Percentiles rank a stretch among this genome's conserved stretches.
Evolutionary conservation across 2,329 filamentous ascomycete genomes (phyloP).

Genomic region (Pestalotiopsis sp.): DNA sequence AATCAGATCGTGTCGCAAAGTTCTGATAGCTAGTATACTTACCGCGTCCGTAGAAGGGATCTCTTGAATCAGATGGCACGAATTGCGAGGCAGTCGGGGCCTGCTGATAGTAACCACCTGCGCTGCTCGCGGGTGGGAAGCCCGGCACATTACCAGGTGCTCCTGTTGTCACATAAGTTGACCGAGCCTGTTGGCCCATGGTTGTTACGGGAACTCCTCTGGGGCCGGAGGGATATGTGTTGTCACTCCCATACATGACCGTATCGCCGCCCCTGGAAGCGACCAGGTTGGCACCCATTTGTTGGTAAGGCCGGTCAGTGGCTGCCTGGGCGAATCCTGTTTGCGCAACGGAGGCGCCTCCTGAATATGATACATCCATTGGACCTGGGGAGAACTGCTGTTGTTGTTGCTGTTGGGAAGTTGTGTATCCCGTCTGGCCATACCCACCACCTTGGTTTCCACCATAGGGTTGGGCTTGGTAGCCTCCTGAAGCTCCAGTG

Average conservation of each 20-base stretch:
- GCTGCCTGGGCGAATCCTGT: constrained; percentile 28
- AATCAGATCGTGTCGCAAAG: constrained; percentile 40
- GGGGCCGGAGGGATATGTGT: constrained; percentile 23
- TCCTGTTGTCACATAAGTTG: constrained; percentile 33
- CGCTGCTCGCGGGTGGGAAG: constrained; percentile 27
- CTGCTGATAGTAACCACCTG: constrained; percentile 33
- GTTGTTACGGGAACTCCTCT: constrained; percentile 29
- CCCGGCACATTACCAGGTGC: constrained; percentile 23
- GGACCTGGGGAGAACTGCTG: constrained; percentile 23
- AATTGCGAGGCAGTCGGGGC: constrained; percentile 36
- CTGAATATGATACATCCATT: constrained; percentile 26
- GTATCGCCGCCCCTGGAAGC: constrained; percentile 19
- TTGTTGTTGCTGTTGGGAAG: constrained; percentile 23
- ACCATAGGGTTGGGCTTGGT: constrained; percentile 30
- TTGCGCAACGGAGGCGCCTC: constrained; percentile 22
- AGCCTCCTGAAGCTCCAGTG: constrained; percentile 44
- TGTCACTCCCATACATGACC: constrained; percentile 23
- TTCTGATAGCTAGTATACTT: constrained; percentile 45
- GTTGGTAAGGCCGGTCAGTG: constrained; percentile 31
- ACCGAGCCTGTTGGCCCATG: constrained; percentile 27
- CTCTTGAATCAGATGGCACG: constrained; percentile 47
- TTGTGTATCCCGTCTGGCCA: constrained; percentile 27
- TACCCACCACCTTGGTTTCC: constrained; percentile 31
- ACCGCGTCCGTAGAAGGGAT: constrained; percentile 62
- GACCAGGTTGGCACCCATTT: constrained; percentile 27